A percentile compares a stretch with the other conserved stretches of the same genome.
phyloP scores from a whole-genome alignment of 495 filamentous ascomycete species.

The Tuber borchii region DNA sequence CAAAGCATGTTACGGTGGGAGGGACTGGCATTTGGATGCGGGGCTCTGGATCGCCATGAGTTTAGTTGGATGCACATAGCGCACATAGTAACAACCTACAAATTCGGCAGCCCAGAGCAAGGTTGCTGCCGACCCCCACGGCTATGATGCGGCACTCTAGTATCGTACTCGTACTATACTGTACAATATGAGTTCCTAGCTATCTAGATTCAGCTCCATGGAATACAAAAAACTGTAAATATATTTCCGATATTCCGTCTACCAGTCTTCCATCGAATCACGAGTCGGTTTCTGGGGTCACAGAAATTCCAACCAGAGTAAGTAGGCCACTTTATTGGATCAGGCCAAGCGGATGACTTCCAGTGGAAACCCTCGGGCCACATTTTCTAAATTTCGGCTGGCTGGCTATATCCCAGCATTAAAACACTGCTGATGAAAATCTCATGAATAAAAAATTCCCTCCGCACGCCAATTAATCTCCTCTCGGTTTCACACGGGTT shows the following conservation, averaged over 20 bases:
- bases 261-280: neutral
- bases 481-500: neutral
- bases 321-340: neutral
- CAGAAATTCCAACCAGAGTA: neutral
- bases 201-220: neutral
- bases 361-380: neutral
- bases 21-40: constrained; percentile 36
- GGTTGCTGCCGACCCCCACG: neutral
- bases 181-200: neutral
- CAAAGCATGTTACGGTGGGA: constrained; percentile 21
- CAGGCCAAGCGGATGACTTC: neutral
- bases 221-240: neutral
- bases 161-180: neutral
- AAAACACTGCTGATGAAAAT: neutral
- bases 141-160: neutral
- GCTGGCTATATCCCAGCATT: neutral
- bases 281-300: no score
- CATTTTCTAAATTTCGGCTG: neutral
- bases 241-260: neutral
- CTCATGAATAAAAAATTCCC: neutral
- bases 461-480: neutral
- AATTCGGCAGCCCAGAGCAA: neutral
- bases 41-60: constrained; percentile 29
- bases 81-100: neutral
- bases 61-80: constrained; percentile 5